phyloP scores from a whole-genome alignment of 352 stramenopile species.

The Globisporangium spiculum region DNA sequence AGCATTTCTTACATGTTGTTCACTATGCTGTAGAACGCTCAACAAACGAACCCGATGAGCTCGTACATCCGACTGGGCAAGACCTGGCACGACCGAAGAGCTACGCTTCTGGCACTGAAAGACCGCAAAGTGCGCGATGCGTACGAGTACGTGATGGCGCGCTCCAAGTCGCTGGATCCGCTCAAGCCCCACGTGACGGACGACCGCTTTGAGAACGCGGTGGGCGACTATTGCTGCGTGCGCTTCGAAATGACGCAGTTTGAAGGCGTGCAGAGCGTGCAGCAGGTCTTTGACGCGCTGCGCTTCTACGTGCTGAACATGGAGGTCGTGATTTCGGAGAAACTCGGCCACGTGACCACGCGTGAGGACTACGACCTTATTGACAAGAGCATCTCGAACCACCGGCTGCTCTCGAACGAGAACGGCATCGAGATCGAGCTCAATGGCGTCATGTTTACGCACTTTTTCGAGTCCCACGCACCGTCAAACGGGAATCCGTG shows the following conservation, averaged over 20 bases:
- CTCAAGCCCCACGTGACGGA: constrained; percentile 37
- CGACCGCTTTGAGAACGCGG: constrained; percentile 37
- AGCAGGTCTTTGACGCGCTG: constrained; percentile 54
- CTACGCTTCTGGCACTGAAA: constrained; percentile 11
- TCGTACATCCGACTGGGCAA: constrained; percentile 15
- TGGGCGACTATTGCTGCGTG: constrained; percentile 49
- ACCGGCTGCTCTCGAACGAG: constrained; percentile 45
- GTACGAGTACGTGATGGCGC: constrained; percentile 30
- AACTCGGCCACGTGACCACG: constrained; percentile 51
- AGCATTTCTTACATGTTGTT: neutral
- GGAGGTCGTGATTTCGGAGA: constrained; percentile 58
- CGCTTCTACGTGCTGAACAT: constrained; percentile 59
- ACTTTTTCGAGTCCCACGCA: constrained; percentile 27
- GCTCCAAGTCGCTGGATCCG: constrained; percentile 20
- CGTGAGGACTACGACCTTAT: constrained; percentile 49
- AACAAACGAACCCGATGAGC: constrained; percentile 18
- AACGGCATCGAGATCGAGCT: constrained; percentile 42
- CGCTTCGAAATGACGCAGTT: constrained; percentile 64
- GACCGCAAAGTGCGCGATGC: constrained; percentile 17
- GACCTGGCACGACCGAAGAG: constrained; percentile 11
- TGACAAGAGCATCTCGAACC: constrained; percentile 46
- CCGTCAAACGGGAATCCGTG: constrained; percentile 23
- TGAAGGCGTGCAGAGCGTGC: constrained; percentile 26
- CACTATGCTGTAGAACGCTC: constrained; percentile 6
- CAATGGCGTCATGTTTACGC: constrained; percentile 49